Percentiles rank a stretch among this genome's conserved stretches.
Conservation (phyloP, 768 basidiomycete genomes). For the Lentinula detonsa region DNA sequence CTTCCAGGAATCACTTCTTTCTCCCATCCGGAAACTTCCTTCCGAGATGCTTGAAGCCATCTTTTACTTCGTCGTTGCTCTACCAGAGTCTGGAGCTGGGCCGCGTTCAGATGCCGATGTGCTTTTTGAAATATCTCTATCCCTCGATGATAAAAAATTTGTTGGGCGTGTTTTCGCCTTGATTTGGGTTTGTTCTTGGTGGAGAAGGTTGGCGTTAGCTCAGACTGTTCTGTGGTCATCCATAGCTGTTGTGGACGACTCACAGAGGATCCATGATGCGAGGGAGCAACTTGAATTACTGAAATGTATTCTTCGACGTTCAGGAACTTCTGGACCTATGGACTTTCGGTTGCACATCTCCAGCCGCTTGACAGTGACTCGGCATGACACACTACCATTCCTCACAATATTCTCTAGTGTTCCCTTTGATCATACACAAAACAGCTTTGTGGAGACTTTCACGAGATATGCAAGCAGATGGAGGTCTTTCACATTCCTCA, state of each 20-base stretch:
- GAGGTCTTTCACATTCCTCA: background rate
- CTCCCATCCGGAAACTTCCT: background rate
- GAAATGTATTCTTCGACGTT: background rate
- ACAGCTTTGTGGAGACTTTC: background rate
- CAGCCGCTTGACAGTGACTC: background rate
- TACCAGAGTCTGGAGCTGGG: background rate
- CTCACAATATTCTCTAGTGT: background rate
- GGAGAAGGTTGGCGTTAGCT: background rate
- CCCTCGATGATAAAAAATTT: background rate
- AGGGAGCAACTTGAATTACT: background rate
- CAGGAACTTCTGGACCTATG: background rate
- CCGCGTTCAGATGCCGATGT: background rate
- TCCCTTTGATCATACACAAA: background rate
- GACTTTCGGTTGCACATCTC: background rate
- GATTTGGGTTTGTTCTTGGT: background rate
- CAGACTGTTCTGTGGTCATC: background rate
- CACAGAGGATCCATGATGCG: background rate
- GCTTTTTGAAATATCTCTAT: background rate
- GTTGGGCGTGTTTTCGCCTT: background rate
- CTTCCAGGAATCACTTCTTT: background rate
- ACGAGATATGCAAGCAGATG: background rate
- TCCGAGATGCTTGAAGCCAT: background rate
- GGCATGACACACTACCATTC: background rate
- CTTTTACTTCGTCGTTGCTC: background rate
- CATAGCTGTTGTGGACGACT: background rate